Conservation (phyloP, 495 filamentous ascomycete genomes). For the Letharia columbiana region DNA sequence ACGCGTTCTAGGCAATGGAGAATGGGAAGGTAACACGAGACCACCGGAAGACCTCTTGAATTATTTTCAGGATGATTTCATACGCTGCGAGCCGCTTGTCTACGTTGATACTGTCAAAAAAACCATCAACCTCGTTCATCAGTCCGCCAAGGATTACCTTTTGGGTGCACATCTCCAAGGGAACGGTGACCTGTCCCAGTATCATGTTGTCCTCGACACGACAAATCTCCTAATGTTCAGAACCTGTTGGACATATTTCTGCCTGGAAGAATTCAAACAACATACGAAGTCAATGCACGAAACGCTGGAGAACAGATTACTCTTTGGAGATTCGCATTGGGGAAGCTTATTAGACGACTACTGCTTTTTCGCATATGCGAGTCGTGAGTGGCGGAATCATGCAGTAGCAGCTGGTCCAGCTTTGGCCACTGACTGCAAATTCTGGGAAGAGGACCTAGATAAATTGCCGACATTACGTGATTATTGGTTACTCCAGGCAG, state of each 20-base stretch:
- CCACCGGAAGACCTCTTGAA: constrained; percentile 7
- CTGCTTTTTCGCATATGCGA: constrained; percentile 1
- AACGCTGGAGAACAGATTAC: rapidly evolving
- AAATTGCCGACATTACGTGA: constrained; percentile 9
- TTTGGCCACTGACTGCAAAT: not conserved
- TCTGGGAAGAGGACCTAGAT: not conserved
- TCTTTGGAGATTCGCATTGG: no score
- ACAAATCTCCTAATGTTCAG: not conserved
- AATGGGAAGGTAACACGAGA: not conserved
- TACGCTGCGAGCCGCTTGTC: constrained; percentile 21
- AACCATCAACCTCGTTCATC: constrained; percentile 27
- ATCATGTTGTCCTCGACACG: not conserved
- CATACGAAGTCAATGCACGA: not conserved
- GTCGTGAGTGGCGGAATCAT: not conserved
- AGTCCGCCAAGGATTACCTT: constrained; percentile 26
- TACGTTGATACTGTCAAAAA: constrained; percentile 19
- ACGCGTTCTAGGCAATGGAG: not conserved
- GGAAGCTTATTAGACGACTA: not conserved
- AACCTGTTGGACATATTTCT: constrained; percentile 8
- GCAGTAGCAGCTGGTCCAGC: not conserved
- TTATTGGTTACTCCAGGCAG: not conserved
- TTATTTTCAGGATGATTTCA: constrained; percentile 15
- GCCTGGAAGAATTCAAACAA: constrained; percentile 4
- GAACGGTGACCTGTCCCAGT: not conserved
- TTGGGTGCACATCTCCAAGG: not conserved